Base-by-base conservation (phyloP, 805 yeast species). In the Suhomyces emberorum region DNA sequence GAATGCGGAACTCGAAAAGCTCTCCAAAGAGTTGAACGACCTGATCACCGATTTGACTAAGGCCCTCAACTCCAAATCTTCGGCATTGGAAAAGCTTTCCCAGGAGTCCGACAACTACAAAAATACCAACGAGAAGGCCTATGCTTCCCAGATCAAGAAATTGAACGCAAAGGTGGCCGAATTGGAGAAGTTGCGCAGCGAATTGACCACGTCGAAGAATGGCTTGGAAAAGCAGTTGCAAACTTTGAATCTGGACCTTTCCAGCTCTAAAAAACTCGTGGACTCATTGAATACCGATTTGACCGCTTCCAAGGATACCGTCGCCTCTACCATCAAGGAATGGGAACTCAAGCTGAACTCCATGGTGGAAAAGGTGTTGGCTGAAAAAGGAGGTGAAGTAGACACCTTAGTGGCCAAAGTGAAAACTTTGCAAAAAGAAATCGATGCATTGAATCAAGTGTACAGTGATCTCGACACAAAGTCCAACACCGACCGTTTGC, bases 271-370 rank as follows among this genome's bases (percentile, higher is more conserved):
- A 11, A 20, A 22, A 4, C 23, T 32, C 15, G 18, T 34, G 17
- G 30, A 15, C 4, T 15, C 24, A 11, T 28, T 35, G 32, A 14
- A 24, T 3, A 14, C 15, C 16, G 16, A 38, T 17, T 47, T 33
- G 33, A 18, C 31, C 26, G 29, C 21, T 10, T 27, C 39, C 15
- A 38, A 17, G 15, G 28, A 28, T 20, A 42, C 42, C 20, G 32
- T 29, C 7, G 38, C 36, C 7, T 15, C 34, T n/a, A 14, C 42
- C 15, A 39, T 43, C 25, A 37, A 42, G 23, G 47, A 53, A 15
- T 47, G 48, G 27, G 51, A 54, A 14, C 51, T 49, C 45, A 53
- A 55, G 31, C 47, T 59, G 39, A 57, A 54, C 37, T 25, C 39
- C 22, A 52, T 54, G 26, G 38, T 59, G 30, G 61, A 60, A 26